A percentile compares a stretch with the other conserved stretches of the same genome.
phyloP scores from a whole-genome alignment of 2,329 filamentous ascomycete genomes.

The Sarocladium brachiariae region DNA sequence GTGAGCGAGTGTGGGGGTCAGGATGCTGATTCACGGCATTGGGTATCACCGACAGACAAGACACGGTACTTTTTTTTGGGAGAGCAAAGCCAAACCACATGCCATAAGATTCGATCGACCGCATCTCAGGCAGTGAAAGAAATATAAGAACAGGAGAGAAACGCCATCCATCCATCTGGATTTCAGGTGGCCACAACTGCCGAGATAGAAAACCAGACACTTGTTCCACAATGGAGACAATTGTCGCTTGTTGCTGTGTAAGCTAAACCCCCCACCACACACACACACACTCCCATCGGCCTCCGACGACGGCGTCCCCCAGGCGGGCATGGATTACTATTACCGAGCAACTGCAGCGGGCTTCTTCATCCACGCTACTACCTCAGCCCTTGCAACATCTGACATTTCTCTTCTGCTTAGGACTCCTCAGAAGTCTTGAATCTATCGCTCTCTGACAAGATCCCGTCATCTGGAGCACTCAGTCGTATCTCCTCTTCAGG shows the following conservation, averaged over 20 bases:
- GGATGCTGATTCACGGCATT: too few relatives aligned
- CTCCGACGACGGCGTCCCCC: background rate
- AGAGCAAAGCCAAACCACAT: too few relatives aligned
- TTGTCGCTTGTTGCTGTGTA: slow-evolving; percentile 1
- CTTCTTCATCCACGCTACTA: background rate
- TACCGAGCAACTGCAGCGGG: slow-evolving; percentile 1
- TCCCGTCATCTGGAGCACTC: background rate
- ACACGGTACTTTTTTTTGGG: too few relatives aligned
- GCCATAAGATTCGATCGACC: too few relatives aligned
- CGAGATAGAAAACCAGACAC: too few relatives aligned
- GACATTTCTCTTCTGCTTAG: slow-evolving; percentile 4
- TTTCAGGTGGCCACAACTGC: too few relatives aligned
- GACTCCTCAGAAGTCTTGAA: slow-evolving; percentile 8
- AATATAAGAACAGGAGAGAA: too few relatives aligned
- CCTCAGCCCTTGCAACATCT: background rate
- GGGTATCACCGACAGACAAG: too few relatives aligned
- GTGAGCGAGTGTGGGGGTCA: too few relatives aligned
- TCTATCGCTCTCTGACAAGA: background rate
- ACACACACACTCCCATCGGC: too few relatives aligned
- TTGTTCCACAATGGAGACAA: background rate
- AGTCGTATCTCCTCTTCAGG: slow-evolving; percentile 8
- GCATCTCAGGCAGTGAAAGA: too few relatives aligned
- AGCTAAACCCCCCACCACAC: slow-evolving; percentile 3
- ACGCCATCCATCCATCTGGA: too few relatives aligned
- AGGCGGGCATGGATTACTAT: slow-evolving; percentile 4